Percentiles rank a stretch among this genome's conserved stretches.
These are phyloP conservation scores for Teratosphaeriaceae sp. DNA, from an alignment of 2,329 filamentous ascomycete genomes.

Conservation along the genomic window DNA sequence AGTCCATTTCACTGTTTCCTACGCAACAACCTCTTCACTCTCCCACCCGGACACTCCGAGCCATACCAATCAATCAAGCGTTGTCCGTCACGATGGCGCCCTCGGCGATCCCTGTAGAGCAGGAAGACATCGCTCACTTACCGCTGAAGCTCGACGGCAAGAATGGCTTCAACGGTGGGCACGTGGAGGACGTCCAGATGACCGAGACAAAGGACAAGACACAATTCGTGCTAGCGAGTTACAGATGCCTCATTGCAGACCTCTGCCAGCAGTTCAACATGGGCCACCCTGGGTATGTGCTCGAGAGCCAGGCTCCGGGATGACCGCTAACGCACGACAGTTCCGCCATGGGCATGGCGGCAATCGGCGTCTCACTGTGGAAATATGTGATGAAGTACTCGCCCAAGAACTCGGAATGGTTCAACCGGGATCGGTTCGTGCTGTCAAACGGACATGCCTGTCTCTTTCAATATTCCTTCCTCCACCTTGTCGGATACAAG, in stretches of 20 bases:
- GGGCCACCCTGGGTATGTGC: conserved; percentile 56
- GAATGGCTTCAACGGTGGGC: conserved; percentile 10
- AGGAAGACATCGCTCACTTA: conserved; percentile 20
- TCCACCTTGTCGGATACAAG: conserved; percentile 46
- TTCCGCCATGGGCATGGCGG: conserved; percentile 55
- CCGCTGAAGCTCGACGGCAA: conserved; percentile 21
- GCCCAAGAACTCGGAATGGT: conserved; percentile 49
- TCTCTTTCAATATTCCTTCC: conserved; percentile 50
- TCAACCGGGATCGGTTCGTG: conserved; percentile 58
- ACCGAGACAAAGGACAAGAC: conserved; percentile 25
- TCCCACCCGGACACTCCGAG: no score
- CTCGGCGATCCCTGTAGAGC: conserved; percentile 15
- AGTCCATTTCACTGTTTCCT: no score
- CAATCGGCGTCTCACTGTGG: conserved; percentile 55
- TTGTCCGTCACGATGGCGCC: conserved; percentile 24
- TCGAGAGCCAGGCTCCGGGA: background rate
- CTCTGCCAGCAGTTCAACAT: conserved; percentile 64
- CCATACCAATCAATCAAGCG: no score
- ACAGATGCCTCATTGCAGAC: conserved; percentile 59
- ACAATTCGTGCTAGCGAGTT: conserved; percentile 51
- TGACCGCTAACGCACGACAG: conserved; percentile 23
- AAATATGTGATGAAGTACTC: conserved; percentile 58
- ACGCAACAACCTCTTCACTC: no score
- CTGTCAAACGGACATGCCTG: conserved; percentile 55
- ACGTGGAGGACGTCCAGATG: conserved; percentile 20